A percentile compares a stretch with the other conserved stretches of the same genome.
Evolutionary conservation across 208 protist genomes (phyloP).

Genomic region (Trypanosomatidae sp.): DNA sequence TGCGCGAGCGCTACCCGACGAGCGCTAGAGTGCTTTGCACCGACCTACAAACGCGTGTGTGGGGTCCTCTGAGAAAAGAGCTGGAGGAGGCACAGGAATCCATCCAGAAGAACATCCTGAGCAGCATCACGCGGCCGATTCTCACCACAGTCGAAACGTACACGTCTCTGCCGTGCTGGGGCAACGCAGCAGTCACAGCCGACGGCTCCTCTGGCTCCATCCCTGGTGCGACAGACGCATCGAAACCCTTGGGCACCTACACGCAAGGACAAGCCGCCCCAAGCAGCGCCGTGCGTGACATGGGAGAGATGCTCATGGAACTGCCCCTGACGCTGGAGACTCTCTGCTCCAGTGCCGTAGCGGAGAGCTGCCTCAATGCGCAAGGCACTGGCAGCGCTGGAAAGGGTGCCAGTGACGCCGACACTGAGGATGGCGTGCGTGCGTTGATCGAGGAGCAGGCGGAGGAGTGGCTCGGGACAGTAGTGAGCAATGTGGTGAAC

Average conservation of each 20-base stretch:
- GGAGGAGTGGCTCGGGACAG: conserved; percentile 59
- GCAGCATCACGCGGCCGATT: conserved; percentile 44
- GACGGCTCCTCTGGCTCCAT: not conserved
- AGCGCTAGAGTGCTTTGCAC: conserved; percentile 20
- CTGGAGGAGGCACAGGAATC: conserved; percentile 33
- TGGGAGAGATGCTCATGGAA: conserved; percentile 86
- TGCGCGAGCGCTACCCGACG: conserved; percentile 35
- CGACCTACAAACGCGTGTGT: conserved; percentile 40
- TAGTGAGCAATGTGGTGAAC: conserved; percentile 50
- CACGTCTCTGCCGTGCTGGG: conserved; percentile 39
- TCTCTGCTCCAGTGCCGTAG: conserved; percentile 28
- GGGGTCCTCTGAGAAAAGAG: conserved; percentile 36
- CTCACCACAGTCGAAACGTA: conserved; percentile 39
- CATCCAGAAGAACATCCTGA: conserved; percentile 29
- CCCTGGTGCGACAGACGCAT: not conserved
- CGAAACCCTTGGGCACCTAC: conserved; percentile 13
- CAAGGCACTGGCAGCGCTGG: not conserved
- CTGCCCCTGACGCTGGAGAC: conserved; percentile 72
- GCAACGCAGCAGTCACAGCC: conserved; percentile 4
- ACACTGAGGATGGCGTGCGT: conserved; percentile 27
- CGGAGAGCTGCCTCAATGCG: conserved; percentile 4
- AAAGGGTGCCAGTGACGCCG: conserved; percentile 3
- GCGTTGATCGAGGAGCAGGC: conserved; percentile 60
- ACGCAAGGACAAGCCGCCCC: conserved; percentile 42
- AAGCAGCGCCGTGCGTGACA: conserved; percentile 48